A percentile compares a stretch with the other conserved stretches of the same genome.
Conservation (phyloP, 2,329 filamentous ascomycete species). For the Fusarium aywerte region DNA sequence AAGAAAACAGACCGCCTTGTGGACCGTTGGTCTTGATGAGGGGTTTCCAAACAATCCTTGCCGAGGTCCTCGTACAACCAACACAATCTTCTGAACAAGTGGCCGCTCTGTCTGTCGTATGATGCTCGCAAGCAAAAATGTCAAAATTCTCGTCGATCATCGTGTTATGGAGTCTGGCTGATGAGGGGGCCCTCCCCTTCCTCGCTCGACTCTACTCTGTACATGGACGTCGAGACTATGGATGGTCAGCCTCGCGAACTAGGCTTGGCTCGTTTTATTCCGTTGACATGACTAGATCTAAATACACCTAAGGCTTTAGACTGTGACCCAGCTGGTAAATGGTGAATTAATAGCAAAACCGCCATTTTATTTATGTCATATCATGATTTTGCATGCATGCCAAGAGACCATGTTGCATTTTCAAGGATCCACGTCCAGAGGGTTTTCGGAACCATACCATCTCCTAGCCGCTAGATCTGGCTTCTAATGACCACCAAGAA, state of each 20-base stretch:
- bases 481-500: not conserved
- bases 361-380: too few relatives aligned
- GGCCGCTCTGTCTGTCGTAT: not conserved
- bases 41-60: not conserved
- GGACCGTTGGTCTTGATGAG: not conserved
- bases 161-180: not conserved
- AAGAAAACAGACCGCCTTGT: not conserved
- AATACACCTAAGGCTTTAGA: too few relatives aligned
- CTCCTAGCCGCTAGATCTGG: too few relatives aligned
- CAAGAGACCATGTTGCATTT: not conserved
- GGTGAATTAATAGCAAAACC: not conserved
- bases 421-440: not conserved
- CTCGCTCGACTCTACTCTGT: too few relatives aligned
- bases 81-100: not conserved
- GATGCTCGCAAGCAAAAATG: not conserved
- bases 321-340: accelerated
- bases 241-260: not conserved
- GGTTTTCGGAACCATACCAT: not conserved
- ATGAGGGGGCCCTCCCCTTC: not conserved
- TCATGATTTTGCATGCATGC: not conserved
- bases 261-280: not conserved
- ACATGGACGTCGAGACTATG: too few relatives aligned
- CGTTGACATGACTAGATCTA: not conserved
- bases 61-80: not conserved
- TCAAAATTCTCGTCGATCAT: not conserved